Base-by-base conservation (phyloP, 495 filamentous ascomycete species). In the Collariella sp. region DNA sequence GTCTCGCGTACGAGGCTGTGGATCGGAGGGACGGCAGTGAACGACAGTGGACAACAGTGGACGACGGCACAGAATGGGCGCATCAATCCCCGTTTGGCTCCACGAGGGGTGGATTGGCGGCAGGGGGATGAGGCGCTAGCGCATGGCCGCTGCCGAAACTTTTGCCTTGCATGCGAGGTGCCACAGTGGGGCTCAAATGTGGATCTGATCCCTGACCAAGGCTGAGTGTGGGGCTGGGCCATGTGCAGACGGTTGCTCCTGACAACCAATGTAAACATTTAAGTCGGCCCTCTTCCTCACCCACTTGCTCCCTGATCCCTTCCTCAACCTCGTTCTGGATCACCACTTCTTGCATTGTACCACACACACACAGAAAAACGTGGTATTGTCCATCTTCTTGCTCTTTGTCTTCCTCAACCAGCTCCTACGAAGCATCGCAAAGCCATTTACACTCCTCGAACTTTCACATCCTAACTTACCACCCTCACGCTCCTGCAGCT, bases 261-360 rank as follows among this genome's bases (percentile, higher is more conserved):
- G 26, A 46, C 51, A 46, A 54, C 51, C n/a, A 16, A 46, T 48
- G 52, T 55, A 55, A 55, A 55, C 52, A 55, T 43, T 55, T 55
- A 55, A 55, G 24, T 12, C 43, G 22, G 19, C 24, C 50, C 22
- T 16, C 50, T 35, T 22, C 11, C 39, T 23, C 22, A 6, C 35
- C 11, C 10, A 9, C 24, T 16, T 26, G 24, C 3, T 3, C 19
- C 12, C 3, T 23, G 18, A 46, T 54, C 33, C 31, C 18, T 38
- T 24, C 51, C 23, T 45, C 46, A 41, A 24, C 52, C 19, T 49
- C 33, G 34, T 24, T 15, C 22, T 35, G 29, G 35, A 55, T 34
- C 20, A 54, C 2, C 19, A 22, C 36, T 38, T 39, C 16, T 18
- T 20, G 22, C 23, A 16, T 33, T 40, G 16, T 9, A 31, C 29